A percentile compares a stretch with the other conserved stretches of the same genome.
Evolutionary conservation across 2,329 filamentous ascomycete genomes (phyloP).

Genomic region (Magnaporthiopsis incrustans): DNA sequence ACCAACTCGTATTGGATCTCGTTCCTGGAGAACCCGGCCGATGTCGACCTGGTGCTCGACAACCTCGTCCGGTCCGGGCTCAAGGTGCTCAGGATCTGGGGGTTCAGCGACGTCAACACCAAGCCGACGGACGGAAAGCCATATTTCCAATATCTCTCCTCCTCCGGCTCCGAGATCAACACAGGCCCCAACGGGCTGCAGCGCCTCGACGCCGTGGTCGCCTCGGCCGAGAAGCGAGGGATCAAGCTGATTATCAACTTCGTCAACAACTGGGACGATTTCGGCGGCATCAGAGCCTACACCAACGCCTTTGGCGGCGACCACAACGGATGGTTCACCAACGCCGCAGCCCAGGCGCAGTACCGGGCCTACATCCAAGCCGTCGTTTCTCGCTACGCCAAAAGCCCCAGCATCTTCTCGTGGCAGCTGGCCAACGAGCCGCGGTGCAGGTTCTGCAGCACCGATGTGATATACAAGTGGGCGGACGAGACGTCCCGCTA

Average conservation of each 20-base stretch:
- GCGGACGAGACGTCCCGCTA: conserved; percentile 47
- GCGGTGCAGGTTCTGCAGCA: conserved; percentile 51
- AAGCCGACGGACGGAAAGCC: conserved; percentile 26
- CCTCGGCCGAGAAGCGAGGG: conserved; percentile 47
- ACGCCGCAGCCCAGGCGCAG: conserved; percentile 36
- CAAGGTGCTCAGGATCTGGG: conserved; percentile 53
- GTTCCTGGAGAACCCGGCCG: conserved; percentile 41
- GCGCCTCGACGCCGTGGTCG: conserved; percentile 56
- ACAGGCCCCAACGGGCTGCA: conserved; percentile 54
- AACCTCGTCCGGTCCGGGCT: conserved; percentile 41
- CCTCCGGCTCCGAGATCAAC: conserved; percentile 49
- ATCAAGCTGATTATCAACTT: conserved; percentile 59
- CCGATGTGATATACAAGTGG: conserved; percentile 51
- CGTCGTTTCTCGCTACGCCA: conserved; percentile 36
- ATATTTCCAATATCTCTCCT: conserved; percentile 47
- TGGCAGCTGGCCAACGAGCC: conserved; percentile 50
- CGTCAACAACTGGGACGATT: conserved; percentile 64
- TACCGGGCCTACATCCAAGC: conserved; percentile 41
- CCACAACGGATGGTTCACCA: conserved; percentile 46
- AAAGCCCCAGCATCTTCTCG: conserved; percentile 38
- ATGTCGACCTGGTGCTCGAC: conserved; percentile 44
- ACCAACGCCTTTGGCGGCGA: conserved; percentile 43
- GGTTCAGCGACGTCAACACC: conserved; percentile 51
- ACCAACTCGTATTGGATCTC: conserved; percentile 50
- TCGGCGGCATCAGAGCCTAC: conserved; percentile 53